A percentile compares a stretch with the other conserved stretches of the same genome.
Conservation (phyloP, 2,329 filamentous ascomycete genomes). For the Lecanicillium sp. region DNA sequence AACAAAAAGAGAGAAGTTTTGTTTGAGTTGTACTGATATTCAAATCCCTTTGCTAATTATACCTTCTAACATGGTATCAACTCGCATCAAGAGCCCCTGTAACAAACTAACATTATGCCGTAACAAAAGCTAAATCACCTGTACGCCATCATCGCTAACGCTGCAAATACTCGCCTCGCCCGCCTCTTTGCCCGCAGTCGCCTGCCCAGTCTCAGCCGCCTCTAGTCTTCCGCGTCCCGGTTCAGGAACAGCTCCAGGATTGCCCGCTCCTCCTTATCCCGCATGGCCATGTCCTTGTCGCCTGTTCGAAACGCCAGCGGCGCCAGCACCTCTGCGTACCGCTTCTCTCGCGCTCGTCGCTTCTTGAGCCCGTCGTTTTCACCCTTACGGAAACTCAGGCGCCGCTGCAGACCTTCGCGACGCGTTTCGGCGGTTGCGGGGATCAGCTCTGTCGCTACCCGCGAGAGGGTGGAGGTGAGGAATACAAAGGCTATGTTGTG, state of each 20-base stretch:
- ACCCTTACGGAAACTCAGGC: constrained; percentile 36
- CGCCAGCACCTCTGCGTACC: constrained; percentile 58
- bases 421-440: constrained; percentile 24
- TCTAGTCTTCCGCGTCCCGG: constrained; percentile 24
- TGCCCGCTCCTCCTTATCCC: constrained; percentile 58
- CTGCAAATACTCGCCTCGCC: neutral
- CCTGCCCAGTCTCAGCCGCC: constrained; percentile 4
- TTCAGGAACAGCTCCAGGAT: constrained; percentile 61
- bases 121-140: too few relatives aligned
- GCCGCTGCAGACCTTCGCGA: constrained; percentile 28
- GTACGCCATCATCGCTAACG: too few relatives aligned
- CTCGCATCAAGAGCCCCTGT: too few relatives aligned
- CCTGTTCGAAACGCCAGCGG: constrained; percentile 49
- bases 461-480: constrained; percentile 64
- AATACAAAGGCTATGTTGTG: constrained; percentile 90
- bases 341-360: constrained; percentile 49
- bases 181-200: neutral
- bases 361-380: constrained; percentile 27
- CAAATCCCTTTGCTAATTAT: too few relatives aligned
- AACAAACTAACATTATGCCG: too few relatives aligned
- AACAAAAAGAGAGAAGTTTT: too few relatives aligned
- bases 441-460: constrained; percentile 40
- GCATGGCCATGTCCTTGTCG: constrained; percentile 48
- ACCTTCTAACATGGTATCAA: too few relatives aligned
- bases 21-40: too few relatives aligned